Conservation (phyloP, 495 filamentous ascomycete genomes). For the Aspergillus saccharolyticus region DNA sequence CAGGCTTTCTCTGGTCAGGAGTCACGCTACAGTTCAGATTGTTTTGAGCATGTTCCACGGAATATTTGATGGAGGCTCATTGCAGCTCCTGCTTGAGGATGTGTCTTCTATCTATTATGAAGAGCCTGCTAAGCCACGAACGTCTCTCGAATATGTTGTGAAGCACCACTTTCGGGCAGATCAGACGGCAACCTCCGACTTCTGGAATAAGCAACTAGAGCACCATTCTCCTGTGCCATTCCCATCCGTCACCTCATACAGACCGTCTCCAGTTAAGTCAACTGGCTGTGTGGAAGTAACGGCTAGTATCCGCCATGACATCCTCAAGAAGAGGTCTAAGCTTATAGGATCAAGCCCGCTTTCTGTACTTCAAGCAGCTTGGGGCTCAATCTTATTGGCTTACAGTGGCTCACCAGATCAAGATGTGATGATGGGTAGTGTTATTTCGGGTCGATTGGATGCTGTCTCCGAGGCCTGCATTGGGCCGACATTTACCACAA, state of each 20-base stretch:
- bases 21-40: constrained; percentile 28
- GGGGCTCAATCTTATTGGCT: constrained; percentile 52
- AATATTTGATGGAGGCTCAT: constrained; percentile 73
- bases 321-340: constrained; percentile 17
- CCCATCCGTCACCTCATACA: constrained; percentile 19
- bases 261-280: constrained; percentile 7
- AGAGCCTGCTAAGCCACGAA: constrained; percentile 17
- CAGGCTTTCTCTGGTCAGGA: constrained; percentile 34
- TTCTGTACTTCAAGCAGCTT: constrained; percentile 65
- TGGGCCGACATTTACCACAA: constrained; percentile 73
- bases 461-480: constrained; percentile 54
- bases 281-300: constrained; percentile 18
- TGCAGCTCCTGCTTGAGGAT: constrained; percentile 61
- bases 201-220: constrained; percentile 55
- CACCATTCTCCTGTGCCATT: constrained; percentile 24
- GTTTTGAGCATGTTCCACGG: constrained; percentile 72
- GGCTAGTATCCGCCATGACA: constrained; percentile 14
- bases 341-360: constrained; percentile 58
- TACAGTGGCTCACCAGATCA: constrained; percentile 36
- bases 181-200: constrained; percentile 42
- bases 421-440: constrained; percentile 44
- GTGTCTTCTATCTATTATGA: constrained; percentile 38
- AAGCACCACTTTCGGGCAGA: constrained; percentile 33
- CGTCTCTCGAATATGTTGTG: constrained; percentile 26
- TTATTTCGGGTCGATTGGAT: constrained; percentile 64